Evolutionary conservation across 495 filamentous ascomycete genomes (phyloP).

Genomic region (Cladorrhinum samala): DNA sequence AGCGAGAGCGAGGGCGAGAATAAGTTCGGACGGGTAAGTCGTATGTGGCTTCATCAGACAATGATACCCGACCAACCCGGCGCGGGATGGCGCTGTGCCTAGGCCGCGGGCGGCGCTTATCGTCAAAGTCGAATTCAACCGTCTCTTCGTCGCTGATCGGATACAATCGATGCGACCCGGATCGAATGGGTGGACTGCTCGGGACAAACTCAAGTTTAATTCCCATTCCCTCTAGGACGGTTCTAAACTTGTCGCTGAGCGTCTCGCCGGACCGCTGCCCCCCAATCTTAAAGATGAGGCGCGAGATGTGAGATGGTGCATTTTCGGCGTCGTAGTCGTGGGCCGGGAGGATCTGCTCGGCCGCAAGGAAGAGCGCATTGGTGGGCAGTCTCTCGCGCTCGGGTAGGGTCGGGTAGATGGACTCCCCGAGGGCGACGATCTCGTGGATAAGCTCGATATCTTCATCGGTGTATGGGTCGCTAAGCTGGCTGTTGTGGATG

Average conservation of each 20-base stretch:
- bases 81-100: conserved; percentile 15
- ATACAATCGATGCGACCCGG: conserved; percentile 5
- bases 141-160: conserved; percentile 12
- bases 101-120: neutral
- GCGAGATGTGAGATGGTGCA: conserved; percentile 62
- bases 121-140: neutral
- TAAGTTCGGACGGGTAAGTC: conserved; percentile 9
- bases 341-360: conserved; percentile 63
- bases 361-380: conserved; percentile 73
- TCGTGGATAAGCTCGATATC: conserved; percentile 75
- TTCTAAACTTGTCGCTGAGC: conserved; percentile 30
- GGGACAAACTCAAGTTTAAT: conserved; percentile 25
- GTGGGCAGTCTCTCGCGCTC: conserved; percentile 61
- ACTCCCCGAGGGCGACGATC: conserved; percentile 66
- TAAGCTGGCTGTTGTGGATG: conserved; percentile 7
- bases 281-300: conserved; percentile 76
- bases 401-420: conserved; percentile 46
- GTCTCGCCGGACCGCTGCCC: conserved; percentile 38
- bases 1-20: conserved; percentile 7
- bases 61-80: neutral
- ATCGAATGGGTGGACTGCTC: conserved; percentile 14
- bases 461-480: conserved; percentile 51
- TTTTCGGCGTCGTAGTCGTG: conserved; percentile 63
- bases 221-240: conserved; percentile 28
- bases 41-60: neutral